These are phyloP conservation scores for Carex sylvatica DNA, from an alignment of 202 grass and related monocot species.

Conservation along the genomic window DNA sequence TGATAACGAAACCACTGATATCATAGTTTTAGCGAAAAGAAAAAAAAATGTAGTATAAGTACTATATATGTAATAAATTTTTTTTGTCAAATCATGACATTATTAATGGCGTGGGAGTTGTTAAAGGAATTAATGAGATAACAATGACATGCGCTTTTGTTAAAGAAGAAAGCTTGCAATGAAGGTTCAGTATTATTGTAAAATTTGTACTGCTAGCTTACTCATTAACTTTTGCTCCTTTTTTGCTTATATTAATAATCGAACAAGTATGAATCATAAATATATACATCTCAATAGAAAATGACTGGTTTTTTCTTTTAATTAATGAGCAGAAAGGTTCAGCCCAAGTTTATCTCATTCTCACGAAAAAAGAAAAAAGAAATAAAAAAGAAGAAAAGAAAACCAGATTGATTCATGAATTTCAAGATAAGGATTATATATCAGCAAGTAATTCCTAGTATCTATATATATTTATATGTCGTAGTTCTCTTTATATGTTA, in stretches of 20 bases:
- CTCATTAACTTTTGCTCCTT: neutral
- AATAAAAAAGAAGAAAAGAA: neutral
- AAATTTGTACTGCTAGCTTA: neutral
- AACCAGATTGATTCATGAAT: neutral
- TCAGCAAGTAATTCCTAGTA: neutral
- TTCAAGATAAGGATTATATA: neutral
- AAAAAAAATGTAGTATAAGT: neutral
- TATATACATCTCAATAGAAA: neutral
- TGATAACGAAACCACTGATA: neutral
- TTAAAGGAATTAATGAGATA: slow-evolving; percentile 8
- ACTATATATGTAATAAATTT: neutral
- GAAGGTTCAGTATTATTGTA: neutral
- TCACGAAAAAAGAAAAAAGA: neutral
- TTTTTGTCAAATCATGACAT: neutral
- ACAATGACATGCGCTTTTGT: neutral
- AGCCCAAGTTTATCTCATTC: neutral
- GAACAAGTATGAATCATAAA: neutral
- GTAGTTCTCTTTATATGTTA: neutral
- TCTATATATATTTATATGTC: neutral
- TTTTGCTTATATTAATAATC: neutral
- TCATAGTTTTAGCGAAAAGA: neutral
- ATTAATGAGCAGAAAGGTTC: neutral
- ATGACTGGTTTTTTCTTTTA: slow-evolving; percentile 7
- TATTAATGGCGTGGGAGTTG: neutral
- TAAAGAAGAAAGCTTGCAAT: slow-evolving; percentile 11